phyloP scores from a whole-genome alignment of 2,329 filamentous ascomycete genomes.

The Ophiostoma tasmaniense region DNA sequence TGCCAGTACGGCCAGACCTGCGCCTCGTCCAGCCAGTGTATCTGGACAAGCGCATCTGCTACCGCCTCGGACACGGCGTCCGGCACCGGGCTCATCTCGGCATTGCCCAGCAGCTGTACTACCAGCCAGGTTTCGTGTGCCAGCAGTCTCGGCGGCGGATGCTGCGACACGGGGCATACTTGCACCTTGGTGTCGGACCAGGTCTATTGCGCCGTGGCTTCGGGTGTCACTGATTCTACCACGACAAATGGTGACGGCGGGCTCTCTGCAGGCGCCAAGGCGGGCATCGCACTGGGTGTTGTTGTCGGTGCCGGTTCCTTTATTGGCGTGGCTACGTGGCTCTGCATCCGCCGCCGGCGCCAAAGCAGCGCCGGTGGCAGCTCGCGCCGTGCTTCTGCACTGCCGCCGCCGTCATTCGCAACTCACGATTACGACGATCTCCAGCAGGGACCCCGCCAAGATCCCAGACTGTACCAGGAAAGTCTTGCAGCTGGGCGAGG shows the following conservation, averaged over 20 bases:
- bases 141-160: constrained; percentile 37
- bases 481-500: background rate
- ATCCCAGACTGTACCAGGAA: constrained; percentile 1
- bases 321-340: constrained; percentile 38
- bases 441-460: constrained; percentile 8
- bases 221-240: constrained; percentile 23
- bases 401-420: constrained; percentile 13
- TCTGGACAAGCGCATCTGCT: constrained; percentile 22
- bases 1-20: constrained; percentile 41
- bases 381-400: constrained; percentile 16
- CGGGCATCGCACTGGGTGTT: constrained; percentile 48
- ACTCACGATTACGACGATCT: constrained; percentile 16
- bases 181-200: constrained; percentile 36
- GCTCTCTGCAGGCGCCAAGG: constrained; percentile 44
- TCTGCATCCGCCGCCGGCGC: constrained; percentile 31
- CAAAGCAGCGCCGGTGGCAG: constrained; percentile 4
- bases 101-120: constrained; percentile 37
- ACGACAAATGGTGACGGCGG: constrained; percentile 20
- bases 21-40: constrained; percentile 29
- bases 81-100: constrained; percentile 24
- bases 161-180: constrained; percentile 38
- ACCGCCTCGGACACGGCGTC: background rate
- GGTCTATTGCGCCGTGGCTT: constrained; percentile 34
- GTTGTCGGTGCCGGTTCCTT: constrained; percentile 36
- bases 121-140: constrained; percentile 40